phyloP scores from a whole-genome alignment of 345 rosid species.

The Acer yangbiense region DNA sequence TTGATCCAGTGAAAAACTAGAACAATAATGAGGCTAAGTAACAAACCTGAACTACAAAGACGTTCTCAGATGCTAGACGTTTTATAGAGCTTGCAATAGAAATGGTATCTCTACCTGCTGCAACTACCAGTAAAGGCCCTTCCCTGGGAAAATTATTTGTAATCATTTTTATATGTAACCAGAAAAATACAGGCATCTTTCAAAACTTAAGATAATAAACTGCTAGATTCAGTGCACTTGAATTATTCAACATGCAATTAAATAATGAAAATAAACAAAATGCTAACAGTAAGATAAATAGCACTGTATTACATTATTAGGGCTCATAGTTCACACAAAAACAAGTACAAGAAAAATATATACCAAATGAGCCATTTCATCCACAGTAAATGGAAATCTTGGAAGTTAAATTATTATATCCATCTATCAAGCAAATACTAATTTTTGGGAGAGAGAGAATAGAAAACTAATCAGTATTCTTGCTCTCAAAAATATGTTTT shows the following conservation, averaged over 20 bases:
- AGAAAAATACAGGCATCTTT: conserved; percentile 6
- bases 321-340: background rate
- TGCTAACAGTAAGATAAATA: background rate
- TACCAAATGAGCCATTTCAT: background rate
- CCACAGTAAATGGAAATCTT: background rate
- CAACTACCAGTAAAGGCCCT: conserved; percentile 91
- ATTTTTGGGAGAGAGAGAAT: background rate
- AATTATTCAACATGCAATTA: background rate
- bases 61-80: conserved; percentile 78
- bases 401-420: background rate
- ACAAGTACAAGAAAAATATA: background rate
- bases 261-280: background rate
- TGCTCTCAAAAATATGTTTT: background rate
- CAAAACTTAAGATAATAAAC: background rate
- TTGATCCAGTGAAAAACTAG: conserved; percentile 2
- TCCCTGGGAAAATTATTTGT: conserved; percentile 52
- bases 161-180: background rate
- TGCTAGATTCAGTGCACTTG: background rate
- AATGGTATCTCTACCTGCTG: conserved; percentile 93
- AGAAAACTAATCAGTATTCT: background rate
- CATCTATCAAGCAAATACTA: background rate
- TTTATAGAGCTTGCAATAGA: conserved; percentile 89
- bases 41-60: conserved; percentile 88
- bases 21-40: conserved; percentile 8
- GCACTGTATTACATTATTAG: background rate